A percentile compares a stretch with the other conserved stretches of the same genome.
Conservation (phyloP, 768 basidiomycete species). For the Gloeostereum incarnatum region DNA sequence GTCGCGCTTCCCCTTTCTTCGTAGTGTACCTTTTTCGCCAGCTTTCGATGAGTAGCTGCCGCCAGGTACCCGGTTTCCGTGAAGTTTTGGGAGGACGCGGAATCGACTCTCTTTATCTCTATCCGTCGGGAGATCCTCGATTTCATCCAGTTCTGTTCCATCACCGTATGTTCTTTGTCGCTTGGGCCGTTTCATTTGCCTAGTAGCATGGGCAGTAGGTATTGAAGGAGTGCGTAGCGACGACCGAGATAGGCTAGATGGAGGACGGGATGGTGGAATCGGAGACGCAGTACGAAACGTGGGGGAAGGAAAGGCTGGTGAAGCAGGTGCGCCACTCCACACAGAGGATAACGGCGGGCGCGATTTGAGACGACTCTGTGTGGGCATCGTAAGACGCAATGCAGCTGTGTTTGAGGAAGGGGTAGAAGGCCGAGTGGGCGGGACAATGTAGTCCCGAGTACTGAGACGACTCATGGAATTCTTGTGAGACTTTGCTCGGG, state of each 20-base stretch:
- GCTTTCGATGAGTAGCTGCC: conserved; percentile 35
- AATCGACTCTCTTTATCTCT: conserved; percentile 72
- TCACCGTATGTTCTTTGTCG: conserved; percentile 71
- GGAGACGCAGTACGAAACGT: conserved; percentile 48
- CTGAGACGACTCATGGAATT: conserved; percentile 56
- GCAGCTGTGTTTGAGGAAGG: conserved; percentile 73
- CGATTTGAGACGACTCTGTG: conserved; percentile 63
- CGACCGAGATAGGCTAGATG: conserved; percentile 43
- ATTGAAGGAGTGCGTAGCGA: conserved; percentile 20
- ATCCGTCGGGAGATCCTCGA: conserved; percentile 85
- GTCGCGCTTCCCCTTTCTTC: conserved; percentile 46
- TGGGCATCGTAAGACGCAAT: conserved; percentile 82
- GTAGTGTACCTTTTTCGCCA: conserved; percentile 44
- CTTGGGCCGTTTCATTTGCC: conserved; percentile 69
- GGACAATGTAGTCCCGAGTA: conserved; percentile 51
- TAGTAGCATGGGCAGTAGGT: conserved; percentile 38
- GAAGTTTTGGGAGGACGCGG: conserved; percentile 66
- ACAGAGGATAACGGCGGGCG: conserved; percentile 72
- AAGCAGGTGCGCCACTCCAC: conserved; percentile 42
- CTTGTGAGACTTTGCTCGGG: conserved; percentile 65
- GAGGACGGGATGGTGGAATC: conserved; percentile 46
- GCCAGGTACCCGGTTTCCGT: conserved; percentile 54
- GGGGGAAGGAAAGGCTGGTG: conserved; percentile 23
- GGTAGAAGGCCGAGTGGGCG: conserved; percentile 73
- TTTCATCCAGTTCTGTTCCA: conserved; percentile 81